Percentiles rank a stretch among this genome's conserved stretches.
Conservation (phyloP, 164 flowering plant genomes). For the Magnolia kwangsiensis region DNA sequence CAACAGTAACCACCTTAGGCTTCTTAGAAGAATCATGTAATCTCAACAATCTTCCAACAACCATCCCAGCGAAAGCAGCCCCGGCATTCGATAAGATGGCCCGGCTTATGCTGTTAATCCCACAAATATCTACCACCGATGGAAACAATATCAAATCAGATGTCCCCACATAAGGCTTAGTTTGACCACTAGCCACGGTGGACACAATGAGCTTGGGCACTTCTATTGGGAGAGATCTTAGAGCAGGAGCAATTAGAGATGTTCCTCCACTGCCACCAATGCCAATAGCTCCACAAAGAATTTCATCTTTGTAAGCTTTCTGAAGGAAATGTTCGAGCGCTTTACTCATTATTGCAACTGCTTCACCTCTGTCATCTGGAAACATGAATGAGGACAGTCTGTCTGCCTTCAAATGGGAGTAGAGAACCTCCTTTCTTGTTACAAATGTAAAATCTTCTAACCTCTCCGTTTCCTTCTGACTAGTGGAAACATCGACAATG, state of each 20-base stretch:
- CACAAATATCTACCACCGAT: slow-evolving; percentile 90
- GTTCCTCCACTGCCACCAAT: slow-evolving; percentile 97
- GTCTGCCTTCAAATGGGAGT: slow-evolving; percentile 27
- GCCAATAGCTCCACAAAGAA: slow-evolving; percentile 73
- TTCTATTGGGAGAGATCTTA: slow-evolving; percentile 72
- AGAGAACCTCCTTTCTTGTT: slow-evolving; percentile 56
- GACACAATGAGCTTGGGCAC: slow-evolving; percentile 81
- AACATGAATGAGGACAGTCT: slow-evolving; percentile 22
- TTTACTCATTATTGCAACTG: slow-evolving; percentile 63
- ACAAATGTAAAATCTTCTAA: slow-evolving; percentile 51
- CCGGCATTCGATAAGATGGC: slow-evolving; percentile 76
- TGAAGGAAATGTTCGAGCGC: slow-evolving; percentile 46
- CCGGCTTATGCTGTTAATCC: slow-evolving; percentile 75
- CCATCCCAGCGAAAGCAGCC: slow-evolving; percentile 91
- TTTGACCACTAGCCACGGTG: slow-evolving; percentile 91
- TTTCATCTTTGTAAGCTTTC: slow-evolving; percentile 31
- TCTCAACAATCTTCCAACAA: slow-evolving; percentile 44
- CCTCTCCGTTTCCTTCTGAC: slow-evolving; percentile 30
- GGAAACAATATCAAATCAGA: slow-evolving; percentile 85
- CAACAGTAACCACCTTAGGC: slow-evolving; percentile 55
- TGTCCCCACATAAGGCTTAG: slow-evolving; percentile 70
- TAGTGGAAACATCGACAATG: slow-evolving; percentile 72
- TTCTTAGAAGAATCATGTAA: slow-evolving; percentile 14
- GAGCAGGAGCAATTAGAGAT: slow-evolving; percentile 62
- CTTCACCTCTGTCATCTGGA: slow-evolving; percentile 77